Percentiles rank a stretch among this genome's conserved stretches.
These are phyloP conservation scores for Aspergillus fumigatiaffinis DNA, from an alignment of 2,329 filamentous ascomycete species.

Conservation along the genomic window DNA sequence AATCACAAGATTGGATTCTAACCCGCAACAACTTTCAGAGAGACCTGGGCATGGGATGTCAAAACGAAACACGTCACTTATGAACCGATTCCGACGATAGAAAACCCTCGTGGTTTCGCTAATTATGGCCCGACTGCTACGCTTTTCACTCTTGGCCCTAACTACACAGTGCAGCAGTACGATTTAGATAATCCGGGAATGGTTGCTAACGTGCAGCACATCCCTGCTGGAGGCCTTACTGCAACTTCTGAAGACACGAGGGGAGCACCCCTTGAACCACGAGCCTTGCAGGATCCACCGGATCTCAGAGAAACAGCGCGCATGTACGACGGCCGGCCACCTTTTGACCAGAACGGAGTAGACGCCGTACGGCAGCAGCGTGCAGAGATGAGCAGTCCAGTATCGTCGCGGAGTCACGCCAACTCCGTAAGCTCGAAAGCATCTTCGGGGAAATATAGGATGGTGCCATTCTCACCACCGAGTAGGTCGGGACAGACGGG, in stretches of 20 bases:
- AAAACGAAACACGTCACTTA: slow-evolving; percentile 94
- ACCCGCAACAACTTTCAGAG: slow-evolving; percentile 46
- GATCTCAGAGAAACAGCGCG: slow-evolving; percentile 69
- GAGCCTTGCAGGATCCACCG: slow-evolving; percentile 33
- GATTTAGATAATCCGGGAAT: slow-evolving; percentile 82
- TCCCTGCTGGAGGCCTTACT: slow-evolving; percentile 71
- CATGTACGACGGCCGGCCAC: slow-evolving; percentile 70
- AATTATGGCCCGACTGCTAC: slow-evolving; percentile 88
- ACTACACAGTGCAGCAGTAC: slow-evolving; percentile 90
- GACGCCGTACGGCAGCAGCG: slow-evolving; percentile 59
- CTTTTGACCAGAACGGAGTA: slow-evolving; percentile 64
- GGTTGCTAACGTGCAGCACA: slow-evolving; percentile 83
- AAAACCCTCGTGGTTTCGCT: slow-evolving; percentile 75
- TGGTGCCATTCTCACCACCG: slow-evolving; percentile 39
- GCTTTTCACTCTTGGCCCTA: slow-evolving; percentile 83
- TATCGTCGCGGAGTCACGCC: slow-evolving; percentile 56
- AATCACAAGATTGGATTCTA: neutral
- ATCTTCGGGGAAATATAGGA: slow-evolving; percentile 44
- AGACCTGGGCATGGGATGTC: slow-evolving; percentile 95
- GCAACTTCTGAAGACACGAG: slow-evolving; percentile 69
- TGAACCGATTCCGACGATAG: slow-evolving; percentile 79
- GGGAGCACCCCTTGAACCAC: slow-evolving; percentile 23
- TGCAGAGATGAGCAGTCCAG: slow-evolving; percentile 66
- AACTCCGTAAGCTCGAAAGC: slow-evolving; percentile 59
- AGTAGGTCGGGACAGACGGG: slow-evolving; percentile 41